Evolutionary conservation across 306 rosid species (phyloP), one percentile per base, ranked within the genome.

Genomic region (Vigna nakashimae): DNA sequence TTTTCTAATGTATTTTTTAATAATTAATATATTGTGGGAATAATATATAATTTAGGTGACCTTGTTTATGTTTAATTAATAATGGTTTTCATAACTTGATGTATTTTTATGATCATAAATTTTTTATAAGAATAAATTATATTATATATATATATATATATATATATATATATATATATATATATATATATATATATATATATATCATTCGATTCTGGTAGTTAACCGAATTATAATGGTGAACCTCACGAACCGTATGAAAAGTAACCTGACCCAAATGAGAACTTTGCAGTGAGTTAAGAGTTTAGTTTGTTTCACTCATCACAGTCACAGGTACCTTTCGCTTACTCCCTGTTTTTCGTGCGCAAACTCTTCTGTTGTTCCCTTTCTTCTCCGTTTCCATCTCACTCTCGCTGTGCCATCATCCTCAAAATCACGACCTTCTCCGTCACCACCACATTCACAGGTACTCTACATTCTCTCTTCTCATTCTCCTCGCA

Each of bases 341-440:
- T 86, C 81, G 40, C 77, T 48, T 74, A 42, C 82, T 51, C 60
- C 46, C 16, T 24, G 28, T 82, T 6, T 36, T 18, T 64, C 40
- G 82, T 81, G 79, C 80, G 75, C 73, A 28, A 81, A 82, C 87
- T 81, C 85, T 84, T 84, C 86, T 71, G 78, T 86, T 76, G 76
- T 17, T 77, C 73, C 66, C 45, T 17, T 59, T 22, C 48, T 65
- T 34, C 73, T n/a, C 7, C 58, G 26, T 59, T 51, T 65, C 64
- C 50, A 55, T 6, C 43, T 28, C 62, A 26, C 49, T 50, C 73
- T n/a, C 77, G 48, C 87, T 80, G 62, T 55, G 11, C 82, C 76
- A 49, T 75, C 68, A 7, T 80, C 75, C 43, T 22, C 53, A 12
- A 80, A 40, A 50, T 42, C 73, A 51, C 73, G 42, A 50, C 17